Conservation (phyloP, 345 rosid species). For the Carallia brachiata region DNA sequence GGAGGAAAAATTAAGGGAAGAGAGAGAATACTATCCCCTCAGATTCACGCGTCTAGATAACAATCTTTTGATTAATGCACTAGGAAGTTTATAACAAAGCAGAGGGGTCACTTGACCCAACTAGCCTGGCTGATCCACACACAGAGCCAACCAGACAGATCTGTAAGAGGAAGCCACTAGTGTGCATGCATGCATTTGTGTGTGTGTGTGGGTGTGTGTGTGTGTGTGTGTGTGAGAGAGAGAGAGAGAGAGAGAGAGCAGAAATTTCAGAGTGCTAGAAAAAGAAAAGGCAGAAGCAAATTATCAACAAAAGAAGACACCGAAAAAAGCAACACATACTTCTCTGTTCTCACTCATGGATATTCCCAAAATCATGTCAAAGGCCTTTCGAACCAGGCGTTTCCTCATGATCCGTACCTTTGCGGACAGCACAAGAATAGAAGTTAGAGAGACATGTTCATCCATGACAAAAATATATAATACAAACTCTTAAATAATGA, state of each 20-base stretch:
- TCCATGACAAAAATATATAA: not conserved
- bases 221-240: not conserved
- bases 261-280: not conserved
- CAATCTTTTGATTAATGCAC: too few species aligned
- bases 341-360: slow-evolving; percentile 86
- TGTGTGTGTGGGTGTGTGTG: too few species aligned
- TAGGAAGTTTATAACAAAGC: too few species aligned
- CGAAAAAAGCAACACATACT: slow-evolving; percentile 32
- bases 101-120: too few species aligned
- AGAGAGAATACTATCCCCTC: not conserved
- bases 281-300: not conserved
- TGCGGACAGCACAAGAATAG: slow-evolving; percentile 16
- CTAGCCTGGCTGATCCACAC: too few species aligned
- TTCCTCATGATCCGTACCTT: slow-evolving; percentile 95
- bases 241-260: not conserved
- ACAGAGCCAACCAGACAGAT: too few species aligned
- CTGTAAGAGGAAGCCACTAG: too few species aligned
- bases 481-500: not conserved
- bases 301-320: not conserved
- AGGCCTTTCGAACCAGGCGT: slow-evolving; percentile 87
- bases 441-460: slow-evolving; percentile 8
- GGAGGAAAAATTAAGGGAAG: not conserved
- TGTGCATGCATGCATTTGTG: too few species aligned
- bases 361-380: slow-evolving; percentile 93
- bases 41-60: not conserved